phyloP scores from a whole-genome alignment of 1,139 yeast species.

The Saccharomyces hybrid region DNA sequence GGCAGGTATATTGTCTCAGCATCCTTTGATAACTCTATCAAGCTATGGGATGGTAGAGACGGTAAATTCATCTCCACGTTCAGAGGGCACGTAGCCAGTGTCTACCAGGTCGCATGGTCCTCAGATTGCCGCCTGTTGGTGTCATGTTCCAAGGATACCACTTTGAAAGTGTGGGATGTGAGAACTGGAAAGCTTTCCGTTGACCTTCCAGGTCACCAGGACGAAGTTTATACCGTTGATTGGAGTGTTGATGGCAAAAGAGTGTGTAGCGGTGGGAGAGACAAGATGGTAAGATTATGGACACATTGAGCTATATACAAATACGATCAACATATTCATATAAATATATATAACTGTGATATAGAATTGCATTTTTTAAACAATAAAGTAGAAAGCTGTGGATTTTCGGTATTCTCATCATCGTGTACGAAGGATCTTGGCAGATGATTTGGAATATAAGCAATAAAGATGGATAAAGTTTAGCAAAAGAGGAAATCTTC shows the following conservation, averaged over 20 bases:
- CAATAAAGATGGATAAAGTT: neutral
- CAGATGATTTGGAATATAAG: neutral
- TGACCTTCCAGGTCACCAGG: slow-evolving; percentile 94
- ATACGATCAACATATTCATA: neutral
- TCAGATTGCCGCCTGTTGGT: slow-evolving; percentile 87
- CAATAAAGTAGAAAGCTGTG: neutral
- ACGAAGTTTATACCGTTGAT: slow-evolving; percentile 94
- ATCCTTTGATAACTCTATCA: slow-evolving; percentile 89
- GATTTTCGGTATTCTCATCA: neutral
- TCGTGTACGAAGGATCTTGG: neutral
- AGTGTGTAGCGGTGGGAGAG: slow-evolving; percentile 96
- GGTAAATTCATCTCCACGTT: slow-evolving; percentile 87
- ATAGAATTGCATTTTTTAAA: neutral
- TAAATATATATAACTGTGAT: neutral
- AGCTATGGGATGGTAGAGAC: slow-evolving; percentile 91
- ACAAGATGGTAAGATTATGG: slow-evolving; percentile 89
- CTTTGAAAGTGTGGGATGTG: slow-evolving; percentile 95
- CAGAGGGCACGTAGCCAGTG: slow-evolving; percentile 97
- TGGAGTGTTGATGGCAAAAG: slow-evolving; percentile 94
- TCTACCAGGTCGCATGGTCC: slow-evolving; percentile 98
- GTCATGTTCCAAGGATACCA: slow-evolving; percentile 92
- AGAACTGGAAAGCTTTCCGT: slow-evolving; percentile 73
- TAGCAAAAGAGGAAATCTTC: neutral
- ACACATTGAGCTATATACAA: slow-evolving; percentile 43
- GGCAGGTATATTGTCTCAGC: slow-evolving; percentile 88